Conservation (phyloP, 2,329 filamentous ascomycete genomes). For the Trichoderma sp. region DNA sequence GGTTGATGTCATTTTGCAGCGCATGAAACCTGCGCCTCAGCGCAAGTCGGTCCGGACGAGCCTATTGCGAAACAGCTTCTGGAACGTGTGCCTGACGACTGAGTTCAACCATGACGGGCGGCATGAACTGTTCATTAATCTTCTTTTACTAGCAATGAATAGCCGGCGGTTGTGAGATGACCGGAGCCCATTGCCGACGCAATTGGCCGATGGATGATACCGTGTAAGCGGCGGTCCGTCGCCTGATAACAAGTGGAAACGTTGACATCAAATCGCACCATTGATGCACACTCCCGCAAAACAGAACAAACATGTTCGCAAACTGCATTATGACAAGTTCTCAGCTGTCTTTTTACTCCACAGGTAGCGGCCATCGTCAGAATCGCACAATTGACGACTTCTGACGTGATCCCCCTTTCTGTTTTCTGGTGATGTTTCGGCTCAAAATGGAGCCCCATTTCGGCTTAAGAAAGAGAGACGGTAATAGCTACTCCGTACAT, state of each 20-base stretch:
- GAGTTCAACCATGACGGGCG: too few species aligned
- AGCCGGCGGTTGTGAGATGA: not conserved
- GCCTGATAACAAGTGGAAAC: conserved; percentile 10
- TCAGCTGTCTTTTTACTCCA: not conserved
- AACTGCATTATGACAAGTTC: not conserved
- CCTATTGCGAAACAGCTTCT: conserved; percentile 1
- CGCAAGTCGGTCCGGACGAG: not conserved
- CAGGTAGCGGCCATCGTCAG: not conserved
- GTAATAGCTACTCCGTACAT: not conserved
- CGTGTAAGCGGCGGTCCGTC: not conserved
- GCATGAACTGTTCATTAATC: not conserved
- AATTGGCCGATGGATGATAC: not conserved
- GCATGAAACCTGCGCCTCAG: not conserved
- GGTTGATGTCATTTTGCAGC: not conserved
- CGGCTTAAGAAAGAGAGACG: conserved; percentile 7
- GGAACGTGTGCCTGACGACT: not conserved
- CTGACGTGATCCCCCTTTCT: conserved; percentile 7
- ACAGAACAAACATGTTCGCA: not conserved
- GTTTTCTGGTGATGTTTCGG: conserved; percentile 12
- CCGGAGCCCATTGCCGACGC: not conserved
- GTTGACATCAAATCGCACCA: conserved; percentile 14
- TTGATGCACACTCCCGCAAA: not conserved
- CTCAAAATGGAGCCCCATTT: conserved; percentile 16
- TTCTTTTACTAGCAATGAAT: not conserved
- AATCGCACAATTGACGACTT: conserved; percentile 7